Base-by-base conservation (phyloP, 768 basidiomycete genomes). In the Neoboletus magnificus region DNA sequence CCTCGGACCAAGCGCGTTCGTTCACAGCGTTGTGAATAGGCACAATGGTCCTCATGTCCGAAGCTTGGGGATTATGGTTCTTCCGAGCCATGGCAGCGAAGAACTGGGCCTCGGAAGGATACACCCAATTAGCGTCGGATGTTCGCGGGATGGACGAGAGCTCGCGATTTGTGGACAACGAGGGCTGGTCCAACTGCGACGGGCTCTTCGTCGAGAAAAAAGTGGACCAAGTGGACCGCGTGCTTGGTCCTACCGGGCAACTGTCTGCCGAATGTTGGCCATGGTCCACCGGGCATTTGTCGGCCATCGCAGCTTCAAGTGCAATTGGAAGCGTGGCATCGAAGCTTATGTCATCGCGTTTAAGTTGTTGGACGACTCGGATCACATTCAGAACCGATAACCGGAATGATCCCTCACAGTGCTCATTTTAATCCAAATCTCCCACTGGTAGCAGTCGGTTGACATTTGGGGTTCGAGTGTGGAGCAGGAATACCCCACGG, bases 21-120 rank as follows among this genome's bases (percentile, higher is more conserved):
- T 99, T 99, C 52, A 98, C 97, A 36, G 96, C 96, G 67, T 99
- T 99, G 73, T 99, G 97, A 48, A 99, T 99, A 15, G 95, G 96
- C 22, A 99, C 93, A 65, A 99, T 87, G 29, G 91, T 89, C 65
- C 82, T 84, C 95, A 98, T 98, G 74, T 98, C 96, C n/a, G 79
- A 68, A 22, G 88, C 81, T 30, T 85, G 80, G 4, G 95, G 95
- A 52, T 87, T 84, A 70, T 97, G 91, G 64, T 97, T 86, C 75
- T 98, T 98, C 56, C 96, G 85, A 54, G 86, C 82, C 87, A 99
- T 94, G 20, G 97, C 96, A n/a, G 89, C 80, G 72, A 90, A 98
- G 79, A 99, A 99, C 74, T 98, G 96, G n/a, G 89, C 84, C 69
- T 98, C 93, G 20, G 96, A 98, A 23, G 97, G 97, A 73, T 99